Conservation (phyloP, 345 rosid species). For the Bruguiera parviflora region DNA sequence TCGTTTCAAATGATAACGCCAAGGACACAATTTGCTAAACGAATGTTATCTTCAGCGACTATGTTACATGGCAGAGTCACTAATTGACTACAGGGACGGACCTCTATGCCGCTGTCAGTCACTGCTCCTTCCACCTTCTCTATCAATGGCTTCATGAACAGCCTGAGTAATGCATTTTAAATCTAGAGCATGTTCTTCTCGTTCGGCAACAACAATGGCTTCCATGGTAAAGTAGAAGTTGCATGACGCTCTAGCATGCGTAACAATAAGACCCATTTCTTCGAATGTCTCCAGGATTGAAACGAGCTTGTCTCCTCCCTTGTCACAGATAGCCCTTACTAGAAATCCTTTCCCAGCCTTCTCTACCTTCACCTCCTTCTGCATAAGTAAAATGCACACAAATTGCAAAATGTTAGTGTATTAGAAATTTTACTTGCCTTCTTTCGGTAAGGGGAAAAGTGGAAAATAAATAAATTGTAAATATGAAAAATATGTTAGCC, state of each 20-base stretch:
- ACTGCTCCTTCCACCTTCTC: conserved; percentile 9
- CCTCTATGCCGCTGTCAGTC: too few relatives aligned
- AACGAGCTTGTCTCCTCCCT: conserved; percentile 46
- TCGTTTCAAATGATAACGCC: too few relatives aligned
- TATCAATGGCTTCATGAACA: conserved; percentile 45
- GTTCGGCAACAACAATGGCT: conserved; percentile 54
- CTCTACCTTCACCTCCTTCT: conserved; percentile 64
- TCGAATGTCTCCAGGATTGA: conserved; percentile 66
- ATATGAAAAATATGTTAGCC: too few relatives aligned
- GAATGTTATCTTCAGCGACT: background rate
- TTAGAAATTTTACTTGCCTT: too few relatives aligned
- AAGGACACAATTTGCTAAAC: background rate
- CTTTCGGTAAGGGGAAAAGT: too few relatives aligned
- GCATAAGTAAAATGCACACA: background rate
- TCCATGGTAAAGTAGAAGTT: conserved; percentile 52
- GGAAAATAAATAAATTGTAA: too few relatives aligned
- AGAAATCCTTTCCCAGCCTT: conserved; percentile 42
- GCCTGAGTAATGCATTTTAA: conserved; percentile 38
- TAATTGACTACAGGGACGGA: background rate
- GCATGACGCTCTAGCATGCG: conserved; percentile 58
- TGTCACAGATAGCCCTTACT: conserved; percentile 45
- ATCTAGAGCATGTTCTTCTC: conserved; percentile 30
- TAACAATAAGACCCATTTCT: conserved; percentile 52
- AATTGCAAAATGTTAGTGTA: too few relatives aligned
- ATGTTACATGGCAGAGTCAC: background rate